These are phyloP conservation scores for Heracleum sosnowskyi DNA, from an alignment of 129 eudicot species.

Conservation along the genomic window DNA sequence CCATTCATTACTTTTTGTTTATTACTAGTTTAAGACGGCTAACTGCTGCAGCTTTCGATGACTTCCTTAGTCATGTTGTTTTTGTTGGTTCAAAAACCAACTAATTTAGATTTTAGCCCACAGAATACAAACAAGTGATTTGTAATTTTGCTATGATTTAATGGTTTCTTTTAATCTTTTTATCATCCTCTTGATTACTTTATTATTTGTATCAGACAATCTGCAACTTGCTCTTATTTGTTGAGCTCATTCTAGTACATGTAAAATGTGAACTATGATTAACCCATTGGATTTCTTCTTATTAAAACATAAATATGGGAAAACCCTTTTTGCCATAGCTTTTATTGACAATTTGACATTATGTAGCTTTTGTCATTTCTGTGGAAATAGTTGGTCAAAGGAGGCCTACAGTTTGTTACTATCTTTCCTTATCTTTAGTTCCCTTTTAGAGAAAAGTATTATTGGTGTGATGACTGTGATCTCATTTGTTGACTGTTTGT, in stretches of 20 bases:
- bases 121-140: neutral
- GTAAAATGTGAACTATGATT: neutral
- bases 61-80: neutral
- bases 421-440: neutral
- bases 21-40: no score
- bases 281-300: neutral
- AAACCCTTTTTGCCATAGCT: neutral
- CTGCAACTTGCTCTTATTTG: neutral
- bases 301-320: neutral
- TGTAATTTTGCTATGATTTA: neutral
- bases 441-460: neutral
- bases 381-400: neutral
- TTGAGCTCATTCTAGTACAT: neutral
- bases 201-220: neutral
- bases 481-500: slow-evolving; percentile 5
- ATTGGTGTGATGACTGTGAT: neutral
- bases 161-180: no score
- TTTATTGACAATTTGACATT: neutral
- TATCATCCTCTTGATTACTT: no score
- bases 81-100: neutral
- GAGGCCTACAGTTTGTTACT: neutral
- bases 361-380: neutral
- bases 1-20: neutral
- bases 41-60: neutral
- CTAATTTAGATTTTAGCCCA: neutral